A percentile compares a stretch with the other conserved stretches of the same genome.
These are phyloP conservation scores for Batkoa obscura DNA, from an alignment of 371 early-diverging fungal genomes.

Conservation along the genomic window DNA sequence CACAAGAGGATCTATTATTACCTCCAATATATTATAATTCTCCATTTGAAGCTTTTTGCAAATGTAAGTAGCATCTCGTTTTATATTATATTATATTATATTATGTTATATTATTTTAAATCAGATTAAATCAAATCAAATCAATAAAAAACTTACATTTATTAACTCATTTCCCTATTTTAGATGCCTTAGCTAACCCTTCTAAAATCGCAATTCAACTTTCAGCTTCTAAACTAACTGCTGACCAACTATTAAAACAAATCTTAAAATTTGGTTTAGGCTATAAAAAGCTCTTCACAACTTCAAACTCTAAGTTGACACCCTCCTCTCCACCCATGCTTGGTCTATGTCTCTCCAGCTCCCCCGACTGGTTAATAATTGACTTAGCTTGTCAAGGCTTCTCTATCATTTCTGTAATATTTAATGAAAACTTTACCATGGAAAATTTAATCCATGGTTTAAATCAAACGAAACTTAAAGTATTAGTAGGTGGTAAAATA, in stretches of 20 bases:
- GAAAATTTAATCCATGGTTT: not conserved
- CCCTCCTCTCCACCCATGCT: not conserved
- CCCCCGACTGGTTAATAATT: constrained; percentile 2
- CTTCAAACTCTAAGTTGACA: not conserved
- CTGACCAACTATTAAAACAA: not conserved
- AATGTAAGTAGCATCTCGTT: too few species aligned
- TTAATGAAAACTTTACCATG: not conserved
- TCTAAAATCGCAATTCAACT: too few species aligned
- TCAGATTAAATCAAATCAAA: too few species aligned
- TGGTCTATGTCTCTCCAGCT: not conserved
- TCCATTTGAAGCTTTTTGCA: too few species aligned
- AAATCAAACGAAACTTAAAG: not conserved
- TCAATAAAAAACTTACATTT: too few species aligned
- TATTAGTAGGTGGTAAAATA: not conserved
- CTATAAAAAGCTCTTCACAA: not conserved
- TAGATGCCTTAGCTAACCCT: too few species aligned
- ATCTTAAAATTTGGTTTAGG: constrained; percentile 1
- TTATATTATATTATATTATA: too few species aligned
- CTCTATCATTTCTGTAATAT: not conserved
- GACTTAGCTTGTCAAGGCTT: constrained; percentile 5
- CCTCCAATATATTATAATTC: too few species aligned
- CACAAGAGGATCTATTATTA: too few species aligned
- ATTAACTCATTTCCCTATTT: too few species aligned
- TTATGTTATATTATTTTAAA: too few species aligned
- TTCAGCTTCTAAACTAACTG: too few species aligned